Conservation (phyloP, 1,284 basidiomycete genomes). For the Microbotryum intermedium region DNA sequence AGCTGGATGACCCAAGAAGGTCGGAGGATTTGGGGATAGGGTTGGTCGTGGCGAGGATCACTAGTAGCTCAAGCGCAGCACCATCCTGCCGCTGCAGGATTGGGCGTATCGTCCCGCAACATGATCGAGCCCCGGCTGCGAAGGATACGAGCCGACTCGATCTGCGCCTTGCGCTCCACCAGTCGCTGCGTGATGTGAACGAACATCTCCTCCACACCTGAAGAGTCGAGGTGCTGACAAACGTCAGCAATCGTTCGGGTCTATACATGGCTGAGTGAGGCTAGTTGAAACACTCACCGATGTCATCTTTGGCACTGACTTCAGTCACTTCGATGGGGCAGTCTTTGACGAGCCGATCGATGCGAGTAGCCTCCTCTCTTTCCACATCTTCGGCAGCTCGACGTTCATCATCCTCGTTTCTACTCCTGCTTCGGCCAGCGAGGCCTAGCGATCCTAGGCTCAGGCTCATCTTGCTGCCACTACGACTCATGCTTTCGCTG, state of each 20-base stretch:
- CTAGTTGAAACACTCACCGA: constrained; percentile 48
- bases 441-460: background rate
- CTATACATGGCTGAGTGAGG: constrained; percentile 2
- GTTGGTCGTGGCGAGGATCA: too few species aligned
- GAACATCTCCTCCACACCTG: constrained; percentile 68
- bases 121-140: constrained; percentile 70
- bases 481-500: background rate
- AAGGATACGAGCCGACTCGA: constrained; percentile 65
- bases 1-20: too few species aligned
- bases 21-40: too few species aligned
- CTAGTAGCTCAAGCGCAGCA: constrained; percentile 8
- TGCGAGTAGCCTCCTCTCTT: background rate
- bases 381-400: constrained; percentile 3
- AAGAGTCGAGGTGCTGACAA: constrained; percentile 7
- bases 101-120: constrained; percentile 43
- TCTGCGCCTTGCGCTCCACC: constrained; percentile 61
- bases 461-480: constrained; percentile 1
- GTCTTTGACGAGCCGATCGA: constrained; percentile 48
- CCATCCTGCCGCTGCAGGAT: constrained; percentile 16
- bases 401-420: background rate
- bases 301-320: constrained; percentile 73
- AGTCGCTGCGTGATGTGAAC: constrained; percentile 64
- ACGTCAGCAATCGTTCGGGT: background rate
- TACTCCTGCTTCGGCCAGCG: background rate
- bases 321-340: constrained; percentile 75